Percentiles rank a stretch among this genome's conserved stretches.
These are phyloP conservation scores for Xylaria polymorpha DNA, from an alignment of 2,329 filamentous ascomycete species.

Conservation along the genomic window DNA sequence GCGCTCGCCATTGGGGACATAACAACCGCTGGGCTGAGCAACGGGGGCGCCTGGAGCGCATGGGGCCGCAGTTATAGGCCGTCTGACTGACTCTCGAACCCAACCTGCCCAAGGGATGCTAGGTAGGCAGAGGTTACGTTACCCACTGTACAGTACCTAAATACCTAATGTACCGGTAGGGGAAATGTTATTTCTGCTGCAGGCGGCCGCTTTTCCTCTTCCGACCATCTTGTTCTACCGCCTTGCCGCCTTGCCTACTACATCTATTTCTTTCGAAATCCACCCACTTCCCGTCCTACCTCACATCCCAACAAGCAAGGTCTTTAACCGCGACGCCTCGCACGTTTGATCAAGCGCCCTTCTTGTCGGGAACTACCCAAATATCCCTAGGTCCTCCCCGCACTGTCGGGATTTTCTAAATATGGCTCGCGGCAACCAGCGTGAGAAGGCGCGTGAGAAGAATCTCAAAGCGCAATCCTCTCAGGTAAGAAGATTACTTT, in stretches of 20 bases:
- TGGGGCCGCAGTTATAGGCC: constrained; percentile 24
- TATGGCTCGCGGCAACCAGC: constrained; percentile 97
- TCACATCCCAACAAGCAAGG: constrained; percentile 14
- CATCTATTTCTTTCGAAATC: constrained; percentile 16
- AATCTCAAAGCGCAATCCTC: constrained; percentile 76
- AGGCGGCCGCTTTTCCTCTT: constrained; percentile 33
- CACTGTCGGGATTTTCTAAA: constrained; percentile 30
- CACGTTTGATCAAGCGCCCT: constrained; percentile 49
- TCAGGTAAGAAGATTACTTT: constrained; percentile 59
- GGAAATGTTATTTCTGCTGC: constrained; percentile 34
- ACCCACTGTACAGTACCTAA: too few relatives aligned
- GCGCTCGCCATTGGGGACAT: neutral
- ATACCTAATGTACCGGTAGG: too few relatives aligned
- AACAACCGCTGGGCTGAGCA: constrained; percentile 32
- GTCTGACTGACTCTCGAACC: constrained; percentile 1
- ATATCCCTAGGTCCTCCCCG: constrained; percentile 9
- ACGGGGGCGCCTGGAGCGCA: constrained; percentile 22
- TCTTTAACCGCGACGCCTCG: constrained; percentile 37
- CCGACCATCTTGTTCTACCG: constrained; percentile 25
- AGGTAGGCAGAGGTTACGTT: neutral
- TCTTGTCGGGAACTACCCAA: constrained; percentile 20
- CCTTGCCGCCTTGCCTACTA: constrained; percentile 17
- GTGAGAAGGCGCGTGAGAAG: constrained; percentile 91
- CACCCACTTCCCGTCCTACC: constrained; percentile 21
- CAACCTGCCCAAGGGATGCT: neutral